phyloP scores from a whole-genome alignment of 495 filamentous ascomycete genomes.

The Evansstolkia leycettana region DNA sequence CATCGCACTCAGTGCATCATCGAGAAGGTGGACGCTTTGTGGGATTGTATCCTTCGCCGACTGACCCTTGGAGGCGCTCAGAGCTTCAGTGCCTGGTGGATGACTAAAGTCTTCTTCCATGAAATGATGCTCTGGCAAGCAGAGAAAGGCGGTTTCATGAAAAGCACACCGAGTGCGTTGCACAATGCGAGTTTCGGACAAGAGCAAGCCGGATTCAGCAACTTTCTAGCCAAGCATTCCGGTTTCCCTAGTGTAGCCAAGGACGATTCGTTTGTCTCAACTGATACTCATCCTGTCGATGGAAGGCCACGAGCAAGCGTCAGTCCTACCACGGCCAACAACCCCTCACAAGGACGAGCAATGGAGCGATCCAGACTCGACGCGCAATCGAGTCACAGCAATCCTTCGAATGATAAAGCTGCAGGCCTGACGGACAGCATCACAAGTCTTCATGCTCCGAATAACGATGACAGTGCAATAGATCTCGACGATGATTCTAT shows the following conservation, averaged over 20 bases:
- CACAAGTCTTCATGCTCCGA: conserved; percentile 20
- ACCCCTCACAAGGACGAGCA: conserved; percentile 1
- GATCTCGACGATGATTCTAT: conserved; percentile 35
- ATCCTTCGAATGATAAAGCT: conserved; percentile 10
- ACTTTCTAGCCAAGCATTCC: conserved; percentile 14
- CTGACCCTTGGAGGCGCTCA: conserved; percentile 65
- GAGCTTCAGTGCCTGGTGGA: conserved; percentile 94
- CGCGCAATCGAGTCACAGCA: conserved; percentile 7
- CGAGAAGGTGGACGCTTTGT: conserved; percentile 30
- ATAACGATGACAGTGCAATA: conserved; percentile 37
- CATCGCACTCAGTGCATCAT: conserved; percentile 44
- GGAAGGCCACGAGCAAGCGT: conserved; percentile 4
- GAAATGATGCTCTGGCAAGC: conserved; percentile 90
- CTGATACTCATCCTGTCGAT: conserved; percentile 3
- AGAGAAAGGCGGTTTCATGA: conserved; percentile 85
- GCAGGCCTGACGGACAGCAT: conserved; percentile 18
- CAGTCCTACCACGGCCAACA: conserved; percentile 2
- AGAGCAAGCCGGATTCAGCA: conserved; percentile 12
- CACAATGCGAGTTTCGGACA: conserved; percentile 27
- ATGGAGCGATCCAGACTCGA: conserved; percentile 5
- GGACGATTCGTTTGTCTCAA: conserved; percentile 3
- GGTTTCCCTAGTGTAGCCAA: conserved; percentile 6
- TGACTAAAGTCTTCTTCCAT: conserved; percentile 94
- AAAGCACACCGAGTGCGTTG: conserved; percentile 36
- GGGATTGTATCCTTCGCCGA: conserved; percentile 33